A percentile compares a stretch with the other conserved stretches of the same genome.
Conservation (phyloP, 345 rosid genomes). For the Durio zibethinus region DNA sequence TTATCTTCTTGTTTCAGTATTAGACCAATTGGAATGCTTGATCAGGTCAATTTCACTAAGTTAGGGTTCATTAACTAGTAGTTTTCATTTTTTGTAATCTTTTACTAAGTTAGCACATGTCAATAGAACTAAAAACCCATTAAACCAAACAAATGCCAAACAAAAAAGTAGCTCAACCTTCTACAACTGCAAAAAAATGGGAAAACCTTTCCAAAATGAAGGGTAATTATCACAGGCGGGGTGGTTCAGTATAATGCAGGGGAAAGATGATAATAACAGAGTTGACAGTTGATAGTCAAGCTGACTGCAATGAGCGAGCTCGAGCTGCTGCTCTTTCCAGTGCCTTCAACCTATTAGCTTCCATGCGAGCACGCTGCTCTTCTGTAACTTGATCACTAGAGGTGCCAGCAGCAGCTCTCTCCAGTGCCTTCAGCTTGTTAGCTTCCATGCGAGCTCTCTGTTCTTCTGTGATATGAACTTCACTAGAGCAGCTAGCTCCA, state of each 20-base stretch:
- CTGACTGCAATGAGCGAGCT: constrained; percentile 14
- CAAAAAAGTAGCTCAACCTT: neutral
- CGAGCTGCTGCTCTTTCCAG: constrained; percentile 72
- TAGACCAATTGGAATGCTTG: neutral
- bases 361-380: constrained; percentile 84
- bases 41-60: neutral
- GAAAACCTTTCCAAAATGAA: constrained; percentile 36
- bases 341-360: constrained; percentile 79
- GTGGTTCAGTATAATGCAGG: too few species aligned
- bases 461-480: constrained; percentile 51
- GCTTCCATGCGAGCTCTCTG: constrained; percentile 79
- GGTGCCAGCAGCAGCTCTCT: constrained; percentile 47
- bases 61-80: neutral
- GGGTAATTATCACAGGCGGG: too few species aligned
- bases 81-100: neutral
- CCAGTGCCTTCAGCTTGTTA: constrained; percentile 68
- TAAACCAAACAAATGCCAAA: neutral
- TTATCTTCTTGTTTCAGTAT: constrained; percentile 1
- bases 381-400: constrained; percentile 44
- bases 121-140: neutral
- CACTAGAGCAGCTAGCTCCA: constrained; percentile 21
- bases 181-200: neutral
- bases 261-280: neutral
- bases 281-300: constrained; percentile 8
- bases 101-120: neutral